Percentiles rank a stretch among this genome's conserved stretches.
phyloP scores from a whole-genome alignment of 2,329 filamentous ascomycete genomes.

The Talaromyces sp. region DNA sequence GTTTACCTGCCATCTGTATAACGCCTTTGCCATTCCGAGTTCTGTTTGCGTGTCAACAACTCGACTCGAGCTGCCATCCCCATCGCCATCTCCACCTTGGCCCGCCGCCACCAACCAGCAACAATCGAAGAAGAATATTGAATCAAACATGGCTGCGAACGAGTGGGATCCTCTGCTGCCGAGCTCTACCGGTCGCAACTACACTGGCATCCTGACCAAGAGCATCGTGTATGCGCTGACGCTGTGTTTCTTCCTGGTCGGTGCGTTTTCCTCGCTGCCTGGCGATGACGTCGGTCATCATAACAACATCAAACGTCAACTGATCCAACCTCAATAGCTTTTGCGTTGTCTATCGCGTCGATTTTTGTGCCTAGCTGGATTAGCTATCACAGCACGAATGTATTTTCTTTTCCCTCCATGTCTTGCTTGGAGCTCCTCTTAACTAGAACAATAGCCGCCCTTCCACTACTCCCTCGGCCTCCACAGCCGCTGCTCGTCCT shows the following conservation, averaged over 20 bases:
- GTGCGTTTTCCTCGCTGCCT: constrained; percentile 22
- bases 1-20: background rate
- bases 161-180: constrained; percentile 11
- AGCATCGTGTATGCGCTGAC: constrained; percentile 42
- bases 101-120: background rate
- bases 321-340: constrained; percentile 26
- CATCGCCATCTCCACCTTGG: background rate
- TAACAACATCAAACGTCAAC: background rate
- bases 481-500: constrained; percentile 70
- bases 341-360: constrained; percentile 39
- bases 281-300: constrained; percentile 1
- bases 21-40: background rate
- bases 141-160: constrained; percentile 3
- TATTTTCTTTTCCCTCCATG: too few relatives aligned
- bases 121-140: background rate
- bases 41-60: background rate
- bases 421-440: too few relatives aligned
- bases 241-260: constrained; percentile 39
- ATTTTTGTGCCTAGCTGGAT: constrained; percentile 45
- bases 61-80: background rate
- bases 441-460: constrained; percentile 30
- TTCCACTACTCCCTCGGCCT: constrained; percentile 68
- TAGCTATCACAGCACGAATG: constrained; percentile 41
- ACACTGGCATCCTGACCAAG: constrained; percentile 44
- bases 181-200: constrained; percentile 24